phyloP scores from a whole-genome alignment of 495 filamentous ascomycete species.

The Penicillium antarcticum region DNA sequence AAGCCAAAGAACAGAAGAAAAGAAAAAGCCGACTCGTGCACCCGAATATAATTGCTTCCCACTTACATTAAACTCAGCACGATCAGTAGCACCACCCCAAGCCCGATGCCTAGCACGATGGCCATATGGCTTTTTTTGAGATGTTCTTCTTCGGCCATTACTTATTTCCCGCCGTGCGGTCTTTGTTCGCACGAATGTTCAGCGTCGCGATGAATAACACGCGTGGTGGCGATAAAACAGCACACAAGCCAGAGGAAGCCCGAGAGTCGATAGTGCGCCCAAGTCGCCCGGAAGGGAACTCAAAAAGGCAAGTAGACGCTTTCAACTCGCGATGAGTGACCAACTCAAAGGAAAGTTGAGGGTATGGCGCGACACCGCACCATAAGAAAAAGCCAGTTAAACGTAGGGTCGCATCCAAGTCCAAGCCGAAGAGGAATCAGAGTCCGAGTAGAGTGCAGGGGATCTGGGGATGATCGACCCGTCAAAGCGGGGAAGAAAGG shows the following conservation, averaged over 20 bases:
- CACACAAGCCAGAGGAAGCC: background rate
- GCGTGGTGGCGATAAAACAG: background rate
- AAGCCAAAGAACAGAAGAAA: background rate
- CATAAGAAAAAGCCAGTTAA: no score
- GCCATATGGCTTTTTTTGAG: slow-evolving; percentile 33
- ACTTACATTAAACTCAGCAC: slow-evolving; percentile 38
- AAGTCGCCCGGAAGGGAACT: no score
- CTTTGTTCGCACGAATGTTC: slow-evolving; percentile 9
- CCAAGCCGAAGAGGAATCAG: background rate
- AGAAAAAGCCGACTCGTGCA: background rate
- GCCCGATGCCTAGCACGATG: slow-evolving; percentile 39
- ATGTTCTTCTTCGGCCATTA: slow-evolving; percentile 16
- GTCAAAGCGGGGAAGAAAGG: slow-evolving; percentile 19
- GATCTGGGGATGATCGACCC: slow-evolving; percentile 16
- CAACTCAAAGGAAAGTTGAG: no score
- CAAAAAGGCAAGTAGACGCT: no score
- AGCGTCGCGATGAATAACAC: background rate
- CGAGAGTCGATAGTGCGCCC: background rate
- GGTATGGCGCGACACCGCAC: no score
- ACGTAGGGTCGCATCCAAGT: no score
- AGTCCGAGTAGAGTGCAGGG: background rate
- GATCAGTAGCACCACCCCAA: slow-evolving; percentile 34
- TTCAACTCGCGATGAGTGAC: no score
- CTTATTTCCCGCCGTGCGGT: slow-evolving; percentile 4
- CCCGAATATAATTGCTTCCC: background rate